Evolutionary conservation across 495 filamentous ascomycete genomes (phyloP), one percentile per base, ranked within the genome.

Genomic region (Aspergillus cristatus): DNA sequence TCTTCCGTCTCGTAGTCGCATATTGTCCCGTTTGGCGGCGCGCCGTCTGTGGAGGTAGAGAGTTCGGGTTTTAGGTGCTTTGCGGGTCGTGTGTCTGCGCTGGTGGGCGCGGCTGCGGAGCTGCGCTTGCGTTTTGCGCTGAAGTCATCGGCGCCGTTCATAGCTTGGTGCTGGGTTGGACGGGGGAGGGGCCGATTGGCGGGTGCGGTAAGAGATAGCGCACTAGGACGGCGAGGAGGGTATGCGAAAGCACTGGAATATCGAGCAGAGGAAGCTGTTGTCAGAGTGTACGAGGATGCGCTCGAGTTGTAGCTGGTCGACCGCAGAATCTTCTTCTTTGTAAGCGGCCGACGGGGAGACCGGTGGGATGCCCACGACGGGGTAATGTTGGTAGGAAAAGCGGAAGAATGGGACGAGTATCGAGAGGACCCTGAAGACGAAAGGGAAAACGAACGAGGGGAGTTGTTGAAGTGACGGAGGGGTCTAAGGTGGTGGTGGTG

Each of bases 61-160:
- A 4, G 4, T 40, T 73, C 67, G 5, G 71, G 60, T 42, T 62
- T 68, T 18, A 73, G 58, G 28, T 77, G 74, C 49, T 81, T 81
- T 11, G 63, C 49, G 1, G 77, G 77, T 41, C 74, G 70, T 24
- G n/a, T n/a, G 37, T 77, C 75, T 14, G 57, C 51, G 34, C 58
- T 45, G 18, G 60, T 51, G 20, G 20, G 20, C 4, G 20, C 20
- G 20, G 20, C 53, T 26, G 72, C 55, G 32, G 74, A 57, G 46
- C 65, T 75, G 48, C 73, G 72, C 58, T 81, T 82, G 44, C 78
- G 74, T 55, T 82, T 82, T 18, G 65, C 55, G 38, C 68, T 58
- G 34, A 58, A 44, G 32, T 76, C 66, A 13, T 68, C 68, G 47
- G 67, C 70, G 35, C 57, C 51, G 48, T 74, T 70, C 75, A 78